Evolutionary conservation across 106 monocot species (phyloP), one percentile per base, ranked within the genome.

Genomic region (Xerophyta viscosa): DNA sequence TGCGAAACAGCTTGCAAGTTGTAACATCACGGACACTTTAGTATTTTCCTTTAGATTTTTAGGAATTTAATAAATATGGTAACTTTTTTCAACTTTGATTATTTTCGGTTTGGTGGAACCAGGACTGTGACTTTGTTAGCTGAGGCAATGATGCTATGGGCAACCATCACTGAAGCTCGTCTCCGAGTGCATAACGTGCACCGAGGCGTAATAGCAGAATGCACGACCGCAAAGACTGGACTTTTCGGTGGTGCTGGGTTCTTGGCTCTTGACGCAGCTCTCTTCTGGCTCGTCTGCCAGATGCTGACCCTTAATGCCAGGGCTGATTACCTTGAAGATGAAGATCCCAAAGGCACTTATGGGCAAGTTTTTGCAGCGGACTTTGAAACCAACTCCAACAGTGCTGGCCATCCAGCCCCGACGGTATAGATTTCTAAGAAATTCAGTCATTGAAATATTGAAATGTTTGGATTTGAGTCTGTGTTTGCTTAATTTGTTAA

Each of bases 151-250:
- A 55, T 87, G 75, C 29, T 80, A 11, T 87, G 39, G 92, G 83
- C 87, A 20, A 93, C 87, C 1, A 65, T 80, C 52, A 72, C 80
- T 0, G 92, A 93, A 65, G 83, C 57, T 0, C 63, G 80, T 25
- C 76, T 80, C 62, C 72, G 62, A 21, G 21, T 24, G n/a, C 45
- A 31, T 15, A 87, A 83, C 37, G 31, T 77, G 6, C 87, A 93
- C 56, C 77, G 77, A 1, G 60, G 71, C 27, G 59, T 67, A 28
- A 9, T 53, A 1, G 48, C 52, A 1, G 27, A 56, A 0, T 93
- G 93, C 60, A 71, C 87, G 4, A 93, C 93, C 1, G 93, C 89
- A 12, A 96, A 96, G 68, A 89, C 88, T 17, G 96, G 96, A 1
- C 65, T 96, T 6, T 89, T 85, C 20, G 96, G 96, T 10, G 96